Conservation (phyloP, 1,284 basidiomycete genomes). For the Cryptococcus sp. region DNA sequence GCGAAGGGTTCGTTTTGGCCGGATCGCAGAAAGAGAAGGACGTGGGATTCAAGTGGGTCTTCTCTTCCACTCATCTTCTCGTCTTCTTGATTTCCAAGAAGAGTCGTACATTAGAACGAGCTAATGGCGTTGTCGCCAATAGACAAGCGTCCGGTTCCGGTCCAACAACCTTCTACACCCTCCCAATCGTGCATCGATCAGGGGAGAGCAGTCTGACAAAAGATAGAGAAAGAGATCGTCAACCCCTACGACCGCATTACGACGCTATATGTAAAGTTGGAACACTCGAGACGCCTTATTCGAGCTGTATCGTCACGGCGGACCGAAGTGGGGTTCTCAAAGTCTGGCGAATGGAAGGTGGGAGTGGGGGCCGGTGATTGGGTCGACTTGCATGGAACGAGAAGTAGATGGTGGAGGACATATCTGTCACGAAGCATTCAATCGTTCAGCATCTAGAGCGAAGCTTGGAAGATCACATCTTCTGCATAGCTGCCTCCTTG, state of each 20-base stretch:
- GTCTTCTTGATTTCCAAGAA: not conserved
- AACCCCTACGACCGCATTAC: slow-evolving; percentile 51
- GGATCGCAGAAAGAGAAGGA: slow-evolving; percentile 50
- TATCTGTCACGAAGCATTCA: no score
- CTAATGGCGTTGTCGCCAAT: not conserved
- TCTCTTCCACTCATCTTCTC: not conserved
- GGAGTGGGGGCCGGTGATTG: not conserved
- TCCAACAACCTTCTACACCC: slow-evolving; percentile 32
- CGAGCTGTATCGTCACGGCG: slow-evolving; percentile 47
- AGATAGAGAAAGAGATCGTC: slow-evolving; percentile 18
- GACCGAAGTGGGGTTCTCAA: slow-evolving; percentile 52
- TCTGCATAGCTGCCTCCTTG: no score
- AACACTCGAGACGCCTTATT: slow-evolving; percentile 49
- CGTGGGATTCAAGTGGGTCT: slow-evolving; percentile 40
- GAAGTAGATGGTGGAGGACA: no score
- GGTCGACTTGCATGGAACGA: not conserved
- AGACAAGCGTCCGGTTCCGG: slow-evolving; percentile 14
- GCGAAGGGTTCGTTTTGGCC: slow-evolving; percentile 47
- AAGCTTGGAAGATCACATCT: no score
- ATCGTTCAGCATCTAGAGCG: no score
- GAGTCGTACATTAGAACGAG: not conserved
- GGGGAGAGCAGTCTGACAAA: slow-evolving; percentile 7
- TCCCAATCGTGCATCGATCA: slow-evolving; percentile 30
- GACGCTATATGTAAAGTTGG: slow-evolving; percentile 47
- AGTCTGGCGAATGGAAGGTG: slow-evolving; percentile 50